Conservation (phyloP, 2,329 filamentous ascomycete genomes). For the Fusarium poae region DNA sequence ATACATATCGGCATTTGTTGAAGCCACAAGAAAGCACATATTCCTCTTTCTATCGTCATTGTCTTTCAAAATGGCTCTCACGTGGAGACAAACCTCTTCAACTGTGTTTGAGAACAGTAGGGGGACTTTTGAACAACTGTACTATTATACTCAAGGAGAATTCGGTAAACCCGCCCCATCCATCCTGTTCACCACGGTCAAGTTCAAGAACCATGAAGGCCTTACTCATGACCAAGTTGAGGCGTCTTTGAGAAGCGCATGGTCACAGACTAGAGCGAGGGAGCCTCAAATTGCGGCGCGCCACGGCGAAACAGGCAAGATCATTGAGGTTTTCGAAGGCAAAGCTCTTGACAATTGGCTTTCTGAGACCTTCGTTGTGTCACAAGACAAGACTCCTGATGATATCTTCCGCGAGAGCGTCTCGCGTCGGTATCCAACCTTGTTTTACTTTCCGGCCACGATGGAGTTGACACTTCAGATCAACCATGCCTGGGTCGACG, state of each 20-base stretch:
- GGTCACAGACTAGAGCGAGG: not conserved
- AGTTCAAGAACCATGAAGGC: not conserved
- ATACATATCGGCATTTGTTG: accelerated
- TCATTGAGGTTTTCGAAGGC: not conserved
- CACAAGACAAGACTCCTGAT: not conserved
- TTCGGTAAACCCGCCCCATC: not conserved
- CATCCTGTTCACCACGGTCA: not conserved
- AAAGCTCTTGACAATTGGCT: not conserved
- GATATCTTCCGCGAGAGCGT: not conserved
- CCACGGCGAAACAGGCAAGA: not conserved
- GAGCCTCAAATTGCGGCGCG: not conserved
- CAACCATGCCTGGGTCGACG: not conserved
- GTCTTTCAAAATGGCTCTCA: not conserved
- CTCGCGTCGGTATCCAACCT: not conserved
- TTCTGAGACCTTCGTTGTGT: not conserved
- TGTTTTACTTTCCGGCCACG: not conserved
- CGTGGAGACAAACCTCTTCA: not conserved
- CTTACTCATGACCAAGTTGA: not conserved
- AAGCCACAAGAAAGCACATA: accelerated
- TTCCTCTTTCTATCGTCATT: not conserved
- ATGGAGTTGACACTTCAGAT: not conserved
- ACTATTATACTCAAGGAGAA: not conserved
- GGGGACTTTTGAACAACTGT: not conserved
- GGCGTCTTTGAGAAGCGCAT: not conserved
- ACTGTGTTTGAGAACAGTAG: not conserved